Evolutionary conservation across 176 grass and related monocot genomes (phyloP), one percentile per base, ranked within the genome.

Genomic region (Musa itinerans): DNA sequence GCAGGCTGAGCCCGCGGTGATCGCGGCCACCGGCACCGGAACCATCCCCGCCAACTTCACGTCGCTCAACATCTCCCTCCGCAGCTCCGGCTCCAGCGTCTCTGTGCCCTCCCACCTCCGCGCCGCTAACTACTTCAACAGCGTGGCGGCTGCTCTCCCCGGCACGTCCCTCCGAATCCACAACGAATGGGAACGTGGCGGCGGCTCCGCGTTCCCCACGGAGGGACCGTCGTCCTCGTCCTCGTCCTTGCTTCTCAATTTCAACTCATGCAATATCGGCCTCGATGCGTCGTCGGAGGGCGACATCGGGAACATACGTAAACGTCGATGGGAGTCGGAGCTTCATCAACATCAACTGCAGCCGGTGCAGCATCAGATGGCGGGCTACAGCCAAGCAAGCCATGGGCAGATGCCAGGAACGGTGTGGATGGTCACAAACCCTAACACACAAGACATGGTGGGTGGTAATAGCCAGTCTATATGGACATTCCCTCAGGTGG

Each of bases 21-120:
- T 80, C 69, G 78, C 78, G 8, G 78, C 78, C 69, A 80, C 78
- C 29, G 78, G 78, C 56, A 80, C 78, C 1, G 78, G 78, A 11
- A 80, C 78, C 50, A 73, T 80, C 13, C 78, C 78, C 1, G 69
- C 78, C 69, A 80, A 80, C 68, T 80, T 73, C 78, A 80, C 78
- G 69, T 80, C 78, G 13, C 78, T 80, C 78, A 80, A 80, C 68
- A 80, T 80, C 78, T 80, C 78, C 56, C 78, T 73, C 69, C 78
- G 78, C 49, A 73, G 69, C 68, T 80, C 78, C 43, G 78, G 78
- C 29, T 63, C 78, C 13, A 73, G 24, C 8, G 50, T 80, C 48
- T 80, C 78, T 15, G 78, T 55, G 21, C 78, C 78, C 57, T 80
- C 68, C 14, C 78, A 72, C 69, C 68, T 80, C 78, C 78, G 56